phyloP scores from a whole-genome alignment of 1,139 yeast species.

The Hemisphaericaspora xylanilytica region DNA sequence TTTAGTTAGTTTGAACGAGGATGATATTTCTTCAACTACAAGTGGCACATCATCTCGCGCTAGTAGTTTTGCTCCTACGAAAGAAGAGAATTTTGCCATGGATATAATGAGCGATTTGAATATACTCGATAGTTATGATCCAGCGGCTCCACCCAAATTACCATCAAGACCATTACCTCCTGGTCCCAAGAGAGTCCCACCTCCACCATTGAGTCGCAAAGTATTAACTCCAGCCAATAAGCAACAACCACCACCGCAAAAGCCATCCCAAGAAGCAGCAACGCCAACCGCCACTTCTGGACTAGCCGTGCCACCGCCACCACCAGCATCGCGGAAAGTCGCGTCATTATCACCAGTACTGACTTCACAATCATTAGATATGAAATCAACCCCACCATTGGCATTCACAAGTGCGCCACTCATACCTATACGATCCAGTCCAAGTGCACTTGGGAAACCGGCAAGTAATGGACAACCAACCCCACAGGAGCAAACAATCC shows the following conservation, averaged over 20 bases:
- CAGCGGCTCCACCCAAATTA: conserved; percentile 9
- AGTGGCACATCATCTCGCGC: conserved; percentile 17
- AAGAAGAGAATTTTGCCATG: conserved; percentile 19
- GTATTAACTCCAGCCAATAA: conserved; percentile 8
- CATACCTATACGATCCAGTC: conserved; percentile 36
- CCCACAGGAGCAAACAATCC: too few relatives aligned
- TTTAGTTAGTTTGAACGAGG: conserved; percentile 8
- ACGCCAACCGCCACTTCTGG: conserved; percentile 11
- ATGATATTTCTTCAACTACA: conserved; percentile 9
- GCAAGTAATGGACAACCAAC: too few relatives aligned
- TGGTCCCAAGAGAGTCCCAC: conserved; percentile 35
- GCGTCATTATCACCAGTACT: conserved; percentile 9
- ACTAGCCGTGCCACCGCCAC: conserved; percentile 5
- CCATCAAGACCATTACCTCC: conserved; percentile 19
- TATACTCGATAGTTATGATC: conserved; percentile 26
- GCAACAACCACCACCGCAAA: conserved; percentile 18
- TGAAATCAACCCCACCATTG: conserved; percentile 23
- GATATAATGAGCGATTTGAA: conserved; percentile 40
- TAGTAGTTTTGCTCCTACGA: conserved; percentile 9
- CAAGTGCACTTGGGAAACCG: too few relatives aligned
- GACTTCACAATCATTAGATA: conserved; percentile 22
- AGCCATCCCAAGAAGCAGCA: conserved; percentile 19
- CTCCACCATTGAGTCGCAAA: conserved; percentile 32
- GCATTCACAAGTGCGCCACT: conserved; percentile 43
- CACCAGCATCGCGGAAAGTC: conserved; percentile 9